Evolutionary conservation across 129 eudicot species (phyloP), one percentile per base, ranked within the genome.

Genomic region (Chrysanthemum lavandulifolium): DNA sequence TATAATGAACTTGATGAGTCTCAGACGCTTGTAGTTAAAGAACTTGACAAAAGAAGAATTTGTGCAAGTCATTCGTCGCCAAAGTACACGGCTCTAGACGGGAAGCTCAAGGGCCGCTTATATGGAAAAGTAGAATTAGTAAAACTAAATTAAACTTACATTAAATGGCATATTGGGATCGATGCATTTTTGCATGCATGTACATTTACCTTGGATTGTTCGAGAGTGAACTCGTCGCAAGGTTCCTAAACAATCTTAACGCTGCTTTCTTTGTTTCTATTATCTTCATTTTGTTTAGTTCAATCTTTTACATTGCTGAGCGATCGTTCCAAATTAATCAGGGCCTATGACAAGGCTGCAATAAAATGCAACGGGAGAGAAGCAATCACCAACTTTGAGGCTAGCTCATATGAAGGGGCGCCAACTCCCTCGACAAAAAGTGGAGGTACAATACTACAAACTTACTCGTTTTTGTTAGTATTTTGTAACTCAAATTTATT

Each of bases 181-280:
- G 23, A 40, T 64, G 50, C 53, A 36, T n/a, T 64, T 64, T 40
- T 74, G n/a, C n/a, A n/a, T n/a, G n/a, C 79, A 88, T 91, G 88
- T 89, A 89, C 61, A 86, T 89, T 61, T 89, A 89, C 81, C 96
- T 89, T 75, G 96, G 96, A 33, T 59, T 89, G 81, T 89, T 83
- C 69, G 96, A 89, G 79, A 86, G 75, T 78, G 96, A 89, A 80
- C 75, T 84, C 10, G 96, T n/a, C n/a, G 96, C 96, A 82, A 89
- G 91, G 96, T 89, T 62, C 56, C 3, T 25, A 18, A 11, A n/a
- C 1, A 10, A 18, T 15, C 5, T 18, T n/a, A 33, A 47, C 21
- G 25, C 67, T 43, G 59, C 10, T 31, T 45, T 69, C 27, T 69
- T 7, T 6, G 5, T 31, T 7, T 23, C 59, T n/a, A 5, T 12